Conservation (phyloP, 2,329 filamentous ascomycete genomes). For the Venturia aucupariae region DNA sequence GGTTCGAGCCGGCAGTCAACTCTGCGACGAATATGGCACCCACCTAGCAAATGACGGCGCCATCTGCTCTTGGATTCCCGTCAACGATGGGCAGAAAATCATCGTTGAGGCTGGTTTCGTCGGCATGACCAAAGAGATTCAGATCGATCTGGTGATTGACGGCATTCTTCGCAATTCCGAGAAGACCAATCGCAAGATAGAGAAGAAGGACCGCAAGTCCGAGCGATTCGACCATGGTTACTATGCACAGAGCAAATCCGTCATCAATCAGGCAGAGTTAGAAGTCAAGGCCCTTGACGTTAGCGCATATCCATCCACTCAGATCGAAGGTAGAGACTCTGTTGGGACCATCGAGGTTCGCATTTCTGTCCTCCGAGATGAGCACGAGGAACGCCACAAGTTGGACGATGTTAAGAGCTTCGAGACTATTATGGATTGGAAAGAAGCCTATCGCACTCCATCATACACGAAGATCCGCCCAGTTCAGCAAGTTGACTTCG, state of each 20-base stretch:
- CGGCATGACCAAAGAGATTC: slow-evolving; percentile 24
- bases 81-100: slow-evolving; percentile 25
- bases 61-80: slow-evolving; percentile 29
- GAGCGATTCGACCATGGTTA: slow-evolving; percentile 15
- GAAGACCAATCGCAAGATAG: slow-evolving; percentile 10
- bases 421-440: slow-evolving; percentile 13
- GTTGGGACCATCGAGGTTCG: slow-evolving; percentile 27
- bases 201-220: slow-evolving; percentile 13
- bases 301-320: slow-evolving; percentile 2
- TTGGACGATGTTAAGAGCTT: slow-evolving; percentile 18
- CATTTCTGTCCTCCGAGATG: slow-evolving; percentile 21
- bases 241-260: background rate
- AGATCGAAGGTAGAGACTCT: slow-evolving; percentile 17
- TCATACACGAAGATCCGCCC: slow-evolving; percentile 20
- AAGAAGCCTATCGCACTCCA: background rate
- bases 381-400: slow-evolving; percentile 17
- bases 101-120: slow-evolving; percentile 24
- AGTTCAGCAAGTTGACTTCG: slow-evolving; percentile 20
- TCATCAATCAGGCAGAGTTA: slow-evolving; percentile 14
- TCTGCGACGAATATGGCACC: slow-evolving; percentile 27
- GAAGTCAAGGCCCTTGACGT: slow-evolving; percentile 9
- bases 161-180: slow-evolving; percentile 24
- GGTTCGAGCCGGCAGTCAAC: slow-evolving; percentile 20
- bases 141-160: slow-evolving; percentile 30
- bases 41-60: slow-evolving; percentile 21